phyloP scores from a whole-genome alignment of 495 filamentous ascomycete genomes.

The Trichoderma asperelloides region DNA sequence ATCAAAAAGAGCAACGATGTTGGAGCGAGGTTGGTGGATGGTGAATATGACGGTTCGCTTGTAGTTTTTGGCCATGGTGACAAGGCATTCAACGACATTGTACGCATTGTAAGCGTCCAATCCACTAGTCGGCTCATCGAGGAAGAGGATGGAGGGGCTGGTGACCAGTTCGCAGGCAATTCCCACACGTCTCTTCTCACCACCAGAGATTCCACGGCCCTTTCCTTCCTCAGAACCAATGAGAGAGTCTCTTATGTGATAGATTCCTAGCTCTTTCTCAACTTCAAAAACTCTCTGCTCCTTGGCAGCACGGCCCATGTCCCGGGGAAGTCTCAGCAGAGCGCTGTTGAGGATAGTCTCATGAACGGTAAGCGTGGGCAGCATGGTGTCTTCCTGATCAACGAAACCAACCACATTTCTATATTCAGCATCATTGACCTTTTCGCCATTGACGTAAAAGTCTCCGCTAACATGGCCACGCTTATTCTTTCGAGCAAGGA shows the following conservation, averaged over 20 bases:
- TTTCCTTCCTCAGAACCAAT: constrained; percentile 97
- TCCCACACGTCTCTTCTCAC: constrained; percentile 90
- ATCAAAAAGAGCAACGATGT: constrained; percentile 98
- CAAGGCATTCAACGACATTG: constrained; percentile 93
- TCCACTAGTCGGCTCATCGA: constrained; percentile 94
- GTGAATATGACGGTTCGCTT: constrained; percentile 96
- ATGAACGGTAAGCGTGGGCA: constrained; percentile 92
- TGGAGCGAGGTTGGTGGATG: constrained; percentile 98
- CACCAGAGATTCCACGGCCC: constrained; percentile 90
- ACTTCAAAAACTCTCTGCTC: constrained; percentile 86
- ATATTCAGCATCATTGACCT: constrained; percentile 75
- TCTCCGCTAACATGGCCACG: constrained; percentile 68
- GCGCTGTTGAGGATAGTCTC: constrained; percentile 96
- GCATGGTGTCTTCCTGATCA: constrained; percentile 97
- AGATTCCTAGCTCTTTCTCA: constrained; percentile 88
- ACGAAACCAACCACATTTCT: constrained; percentile 91
- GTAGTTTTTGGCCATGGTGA: constrained; percentile 90
- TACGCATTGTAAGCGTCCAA: constrained; percentile 94
- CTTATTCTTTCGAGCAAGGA: constrained; percentile 96
- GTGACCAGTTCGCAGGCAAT: constrained; percentile 98
- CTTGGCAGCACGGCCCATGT: constrained; percentile 81
- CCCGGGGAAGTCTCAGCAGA: constrained; percentile 74
- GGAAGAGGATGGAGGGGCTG: constrained; percentile 91
- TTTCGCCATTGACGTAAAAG: constrained; percentile 92
- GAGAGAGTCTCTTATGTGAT: constrained; percentile 81